A percentile compares a stretch with the other conserved stretches of the same genome.
Evolutionary conservation across 257 asterid species (phyloP).

Genomic region (Prunella vulgaris): DNA sequence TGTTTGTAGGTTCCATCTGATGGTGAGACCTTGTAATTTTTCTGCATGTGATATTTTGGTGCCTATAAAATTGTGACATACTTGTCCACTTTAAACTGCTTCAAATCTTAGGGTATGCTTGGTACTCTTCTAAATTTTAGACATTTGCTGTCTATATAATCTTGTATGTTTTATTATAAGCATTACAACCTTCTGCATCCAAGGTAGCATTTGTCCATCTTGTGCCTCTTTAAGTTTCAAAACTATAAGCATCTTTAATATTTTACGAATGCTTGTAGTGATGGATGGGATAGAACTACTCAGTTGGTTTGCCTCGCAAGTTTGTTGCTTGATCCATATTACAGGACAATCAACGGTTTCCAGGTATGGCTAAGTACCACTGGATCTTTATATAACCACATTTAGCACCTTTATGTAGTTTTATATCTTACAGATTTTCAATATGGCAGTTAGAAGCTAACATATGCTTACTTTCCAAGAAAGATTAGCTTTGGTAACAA

Average conservation of each 20-base stretch:
- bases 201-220: conserved; percentile 6
- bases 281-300: conserved; percentile 99
- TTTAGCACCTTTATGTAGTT: background rate
- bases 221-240: conserved; percentile 1
- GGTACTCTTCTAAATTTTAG: background rate
- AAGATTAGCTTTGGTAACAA: conserved; percentile 20
- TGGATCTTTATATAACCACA: conserved; percentile 14
- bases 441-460: conserved; percentile 14
- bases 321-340: conserved; percentile 94
- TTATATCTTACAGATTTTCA: background rate
- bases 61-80: conserved; percentile 1
- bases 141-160: background rate
- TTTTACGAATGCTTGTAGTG: conserved; percentile 46
- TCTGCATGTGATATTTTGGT: conserved; percentile 10
- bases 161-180: conserved; percentile 2
- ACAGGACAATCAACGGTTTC: conserved; percentile 84
- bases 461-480: background rate
- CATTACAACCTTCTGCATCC: conserved; percentile 2
- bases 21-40: background rate
- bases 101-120: background rate
- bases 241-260: conserved; percentile 4
- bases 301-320: conserved; percentile 95
- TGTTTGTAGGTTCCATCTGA: background rate
- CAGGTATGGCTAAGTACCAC: conserved; percentile 53
- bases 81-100: conserved; percentile 6